Evolutionary conservation across 2,329 filamentous ascomycete genomes (phyloP).

Genomic region (Arthrobotrys musiformis): DNA sequence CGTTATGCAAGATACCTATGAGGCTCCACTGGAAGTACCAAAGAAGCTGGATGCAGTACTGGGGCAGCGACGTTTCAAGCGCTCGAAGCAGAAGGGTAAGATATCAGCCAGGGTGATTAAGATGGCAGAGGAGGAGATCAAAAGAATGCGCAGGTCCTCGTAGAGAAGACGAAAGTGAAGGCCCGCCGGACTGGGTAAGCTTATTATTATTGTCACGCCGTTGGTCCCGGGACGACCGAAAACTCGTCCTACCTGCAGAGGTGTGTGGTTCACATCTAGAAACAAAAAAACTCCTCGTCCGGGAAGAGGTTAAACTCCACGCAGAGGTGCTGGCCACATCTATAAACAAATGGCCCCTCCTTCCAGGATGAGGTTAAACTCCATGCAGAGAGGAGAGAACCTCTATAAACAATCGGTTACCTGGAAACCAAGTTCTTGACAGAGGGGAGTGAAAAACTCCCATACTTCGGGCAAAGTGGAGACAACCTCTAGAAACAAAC

Average conservation of each 20-base stretch:
- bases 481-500: neutral
- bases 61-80: slow-evolving; percentile 20
- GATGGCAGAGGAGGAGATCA: slow-evolving; percentile 27
- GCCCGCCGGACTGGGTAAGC: neutral
- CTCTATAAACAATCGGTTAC: slow-evolving; percentile 20
- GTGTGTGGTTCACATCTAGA: neutral
- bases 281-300: neutral
- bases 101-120: slow-evolving; percentile 9
- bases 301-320: slow-evolving; percentile 9
- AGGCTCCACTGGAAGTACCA: neutral
- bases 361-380: slow-evolving; percentile 6
- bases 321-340: slow-evolving; percentile 21
- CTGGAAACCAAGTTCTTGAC: neutral
- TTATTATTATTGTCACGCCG: neutral
- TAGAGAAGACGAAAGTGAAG: neutral
- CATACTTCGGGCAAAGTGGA: neutral
- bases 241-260: slow-evolving; percentile 14
- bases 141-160: slow-evolving; percentile 5
- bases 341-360: slow-evolving; percentile 24
- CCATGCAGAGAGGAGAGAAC: slow-evolving; percentile 30
- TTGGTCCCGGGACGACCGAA: slow-evolving; percentile 20
- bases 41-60: slow-evolving; percentile 15
- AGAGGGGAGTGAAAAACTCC: neutral
- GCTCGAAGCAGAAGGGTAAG: slow-evolving; percentile 20
- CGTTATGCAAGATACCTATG: slow-evolving; percentile 23